These are phyloP conservation scores for Thelephora terrestris DNA, from an alignment of 1,284 basidiomycete genomes.

Conservation along the genomic window DNA sequence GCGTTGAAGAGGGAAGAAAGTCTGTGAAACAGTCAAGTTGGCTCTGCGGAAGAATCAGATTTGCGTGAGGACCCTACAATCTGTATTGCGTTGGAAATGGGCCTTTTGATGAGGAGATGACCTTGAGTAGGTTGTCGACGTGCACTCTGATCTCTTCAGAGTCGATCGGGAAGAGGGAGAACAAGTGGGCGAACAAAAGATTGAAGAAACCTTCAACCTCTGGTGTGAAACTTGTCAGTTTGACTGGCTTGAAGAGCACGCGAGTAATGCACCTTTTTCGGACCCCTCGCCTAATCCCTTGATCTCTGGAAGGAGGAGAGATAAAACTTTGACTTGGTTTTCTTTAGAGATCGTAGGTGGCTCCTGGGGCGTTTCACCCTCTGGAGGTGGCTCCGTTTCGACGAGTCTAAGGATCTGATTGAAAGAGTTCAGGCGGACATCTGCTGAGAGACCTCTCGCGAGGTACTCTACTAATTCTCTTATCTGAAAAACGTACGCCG, in stretches of 20 bases:
- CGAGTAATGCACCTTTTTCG: constrained; percentile 48
- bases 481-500: constrained; percentile 36
- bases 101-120: constrained; percentile 45
- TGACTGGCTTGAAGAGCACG: constrained; percentile 1
- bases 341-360: constrained; percentile 16
- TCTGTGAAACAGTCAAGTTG: constrained; percentile 28
- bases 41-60: constrained; percentile 4
- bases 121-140: constrained; percentile 39
- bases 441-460: constrained; percentile 56
- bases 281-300: constrained; percentile 63
- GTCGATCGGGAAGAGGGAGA: constrained; percentile 43
- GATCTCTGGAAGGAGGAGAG: constrained; percentile 50
- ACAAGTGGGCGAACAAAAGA: constrained; percentile 61
- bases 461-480: constrained; percentile 75
- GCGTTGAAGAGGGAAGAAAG: constrained; percentile 86
- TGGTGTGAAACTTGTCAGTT: constrained; percentile 19
- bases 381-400: constrained; percentile 26
- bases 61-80: constrained; percentile 35
- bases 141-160: constrained; percentile 44
- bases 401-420: constrained; percentile 60
- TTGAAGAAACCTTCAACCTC: constrained; percentile 87
- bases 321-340: constrained; percentile 41
- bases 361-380: constrained; percentile 26
- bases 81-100: constrained; percentile 54
- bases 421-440: constrained; percentile 52